phyloP scores from a whole-genome alignment of 345 rosid genomes.

The Melaleuca quinquenervia region DNA sequence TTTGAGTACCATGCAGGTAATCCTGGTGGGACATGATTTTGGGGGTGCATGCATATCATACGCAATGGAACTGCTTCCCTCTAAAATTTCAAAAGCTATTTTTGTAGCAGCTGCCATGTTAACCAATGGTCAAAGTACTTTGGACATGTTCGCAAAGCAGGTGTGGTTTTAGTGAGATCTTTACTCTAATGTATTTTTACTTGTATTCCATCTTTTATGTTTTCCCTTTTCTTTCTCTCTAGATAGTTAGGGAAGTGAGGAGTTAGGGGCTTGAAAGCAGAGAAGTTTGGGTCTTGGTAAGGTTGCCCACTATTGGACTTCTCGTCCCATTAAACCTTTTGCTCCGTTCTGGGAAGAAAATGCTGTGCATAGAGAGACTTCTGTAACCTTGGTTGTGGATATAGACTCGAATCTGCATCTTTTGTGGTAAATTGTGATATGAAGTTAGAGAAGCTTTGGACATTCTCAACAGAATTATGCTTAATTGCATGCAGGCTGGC shows the following conservation, averaged over 20 bases:
- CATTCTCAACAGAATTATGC: neutral
- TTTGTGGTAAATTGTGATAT: neutral
- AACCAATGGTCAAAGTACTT: constrained; percentile 55
- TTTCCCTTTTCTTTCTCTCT: neutral
- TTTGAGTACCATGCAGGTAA: constrained; percentile 41
- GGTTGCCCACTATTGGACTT: neutral
- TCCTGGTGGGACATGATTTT: constrained; percentile 91
- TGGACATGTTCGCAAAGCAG: constrained; percentile 70
- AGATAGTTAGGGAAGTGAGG: neutral
- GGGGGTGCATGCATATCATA: constrained; percentile 88
- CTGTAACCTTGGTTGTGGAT: neutral
- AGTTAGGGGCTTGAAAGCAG: neutral
- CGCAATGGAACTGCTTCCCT: constrained; percentile 82
- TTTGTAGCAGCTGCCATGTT: constrained; percentile 84
- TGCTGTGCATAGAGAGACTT: neutral
- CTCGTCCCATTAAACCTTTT: neutral
- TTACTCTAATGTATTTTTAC: neutral
- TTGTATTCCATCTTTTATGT: neutral
- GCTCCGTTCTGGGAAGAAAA: neutral
- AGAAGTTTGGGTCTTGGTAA: neutral
- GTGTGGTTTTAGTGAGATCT: constrained; percentile 13
- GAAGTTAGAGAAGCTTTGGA: neutral
- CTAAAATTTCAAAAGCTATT: constrained; percentile 59
- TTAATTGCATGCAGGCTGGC: constrained; percentile 40
- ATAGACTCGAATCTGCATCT: neutral